A percentile compares a stretch with the other conserved stretches of the same genome.
These are phyloP conservation scores for Trematosphaeria pertusa DNA, from an alignment of 2,329 filamentous ascomycete genomes.

Conservation along the genomic window DNA sequence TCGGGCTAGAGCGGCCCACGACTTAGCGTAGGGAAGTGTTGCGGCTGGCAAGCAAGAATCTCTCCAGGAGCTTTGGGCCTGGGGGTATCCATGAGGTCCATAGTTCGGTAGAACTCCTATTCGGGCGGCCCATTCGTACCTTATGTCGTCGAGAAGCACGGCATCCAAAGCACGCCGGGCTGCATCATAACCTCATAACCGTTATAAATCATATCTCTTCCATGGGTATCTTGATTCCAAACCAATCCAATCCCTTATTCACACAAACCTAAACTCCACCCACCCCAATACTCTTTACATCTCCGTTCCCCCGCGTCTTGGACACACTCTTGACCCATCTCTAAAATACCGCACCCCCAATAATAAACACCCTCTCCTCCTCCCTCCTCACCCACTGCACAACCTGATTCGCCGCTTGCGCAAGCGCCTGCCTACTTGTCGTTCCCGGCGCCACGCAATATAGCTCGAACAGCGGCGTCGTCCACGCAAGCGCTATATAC, in stretches of 20 bases:
- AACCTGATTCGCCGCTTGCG: conserved; percentile 85
- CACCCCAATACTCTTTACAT: not conserved
- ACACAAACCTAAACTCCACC: not conserved
- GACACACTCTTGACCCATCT: not conserved
- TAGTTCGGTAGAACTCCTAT: no score
- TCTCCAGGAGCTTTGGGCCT: no score
- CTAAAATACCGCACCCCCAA: conserved; percentile 85
- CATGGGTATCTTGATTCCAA: no score
- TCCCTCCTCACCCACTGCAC: conserved; percentile 91
- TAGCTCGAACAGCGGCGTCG: conserved; percentile 88
- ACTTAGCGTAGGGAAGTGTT: no score
- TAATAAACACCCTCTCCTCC: conserved; percentile 94
- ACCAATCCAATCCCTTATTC: not conserved
- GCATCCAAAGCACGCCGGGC: no score
- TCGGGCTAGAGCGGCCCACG: no score
- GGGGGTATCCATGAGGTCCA: no score
- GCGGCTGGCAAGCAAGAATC: no score
- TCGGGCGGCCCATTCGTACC: no score
- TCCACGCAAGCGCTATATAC: conserved; percentile 83
- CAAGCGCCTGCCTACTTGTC: conserved; percentile 68
- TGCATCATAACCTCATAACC: no score
- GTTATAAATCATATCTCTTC: no score
- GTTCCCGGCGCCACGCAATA: conserved; percentile 90
- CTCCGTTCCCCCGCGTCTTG: not conserved
- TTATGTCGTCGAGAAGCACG: no score